phyloP scores from a whole-genome alignment of 306 rosid genomes.

The Oxytropis ochrocephala region DNA sequence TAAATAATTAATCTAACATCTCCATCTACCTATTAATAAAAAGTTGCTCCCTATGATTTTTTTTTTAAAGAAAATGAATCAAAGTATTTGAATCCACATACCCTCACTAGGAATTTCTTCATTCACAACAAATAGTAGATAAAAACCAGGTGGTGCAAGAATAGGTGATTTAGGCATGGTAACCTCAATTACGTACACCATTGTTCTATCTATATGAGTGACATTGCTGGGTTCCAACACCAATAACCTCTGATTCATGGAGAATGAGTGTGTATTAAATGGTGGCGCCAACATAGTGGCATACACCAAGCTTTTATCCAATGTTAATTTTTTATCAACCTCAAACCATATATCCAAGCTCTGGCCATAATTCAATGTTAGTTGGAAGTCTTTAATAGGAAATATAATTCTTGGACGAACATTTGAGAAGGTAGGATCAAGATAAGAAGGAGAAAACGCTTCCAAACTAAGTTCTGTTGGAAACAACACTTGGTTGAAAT shows the following conservation, averaged over 20 bases:
- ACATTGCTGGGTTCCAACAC: conserved; percentile 19
- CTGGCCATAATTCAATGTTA: conserved; percentile 8
- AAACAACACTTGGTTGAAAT: conserved; percentile 36
- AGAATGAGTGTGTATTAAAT: conserved; percentile 7
- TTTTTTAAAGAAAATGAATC: not conserved
- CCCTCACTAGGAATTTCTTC: conserved; percentile 62
- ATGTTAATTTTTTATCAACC: not conserved
- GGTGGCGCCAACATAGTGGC: conserved; percentile 62
- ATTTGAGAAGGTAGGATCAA: conserved; percentile 9
- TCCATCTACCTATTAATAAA: too few species aligned
- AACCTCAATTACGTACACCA: conserved; percentile 26
- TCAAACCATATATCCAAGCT: conserved; percentile 19
- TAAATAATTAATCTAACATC: too few species aligned
- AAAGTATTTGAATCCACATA: conserved; percentile 53
- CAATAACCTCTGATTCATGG: conserved; percentile 55
- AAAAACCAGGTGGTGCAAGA: conserved; percentile 68
- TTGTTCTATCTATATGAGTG: not conserved
- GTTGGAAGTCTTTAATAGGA: conserved; percentile 17
- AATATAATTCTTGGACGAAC: conserved; percentile 26
- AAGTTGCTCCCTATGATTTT: too few species aligned
- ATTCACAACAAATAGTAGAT: conserved; percentile 57
- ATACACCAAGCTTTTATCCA: conserved; percentile 10
- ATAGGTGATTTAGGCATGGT: conserved; percentile 37
- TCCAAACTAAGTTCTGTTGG: conserved; percentile 45
- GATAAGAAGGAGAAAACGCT: conserved; percentile 40